Percentiles rank a stretch among this genome's conserved stretches.
Conservation (phyloP, 2,329 filamentous ascomycete genomes). For the Scopulariopsis brevicaulis region DNA sequence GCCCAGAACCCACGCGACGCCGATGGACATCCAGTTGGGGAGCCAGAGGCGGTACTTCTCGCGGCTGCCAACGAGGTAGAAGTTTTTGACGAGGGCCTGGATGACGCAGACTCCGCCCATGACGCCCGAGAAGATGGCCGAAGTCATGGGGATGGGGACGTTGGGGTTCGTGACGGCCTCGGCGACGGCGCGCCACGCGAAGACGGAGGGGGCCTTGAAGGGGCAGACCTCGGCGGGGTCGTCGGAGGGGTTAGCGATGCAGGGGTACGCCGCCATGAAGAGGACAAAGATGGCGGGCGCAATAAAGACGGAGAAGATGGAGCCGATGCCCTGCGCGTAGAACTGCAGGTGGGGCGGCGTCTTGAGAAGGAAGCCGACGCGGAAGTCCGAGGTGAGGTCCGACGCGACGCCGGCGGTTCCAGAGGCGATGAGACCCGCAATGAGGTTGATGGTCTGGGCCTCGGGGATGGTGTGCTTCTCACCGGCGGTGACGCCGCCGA, state of each 20-base stretch:
- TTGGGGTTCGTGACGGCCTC: conserved; percentile 43
- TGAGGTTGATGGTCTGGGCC: conserved; percentile 54
- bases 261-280: conserved; percentile 58
- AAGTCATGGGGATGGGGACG: conserved; percentile 42
- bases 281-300: conserved; percentile 57
- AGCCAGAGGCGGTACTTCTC: conserved; percentile 45
- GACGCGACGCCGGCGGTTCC: conserved; percentile 43
- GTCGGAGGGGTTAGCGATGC: conserved; percentile 40
- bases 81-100: conserved; percentile 42
- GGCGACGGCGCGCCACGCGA: conserved; percentile 56
- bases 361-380: conserved; percentile 54
- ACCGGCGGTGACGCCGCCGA: conserved; percentile 47
- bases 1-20: conserved; percentile 46
- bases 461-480: conserved; percentile 33
- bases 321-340: conserved; percentile 52
- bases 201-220: conserved; percentile 51
- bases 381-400: conserved; percentile 50
- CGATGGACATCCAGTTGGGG: conserved; percentile 52
- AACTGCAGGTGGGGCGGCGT: conserved; percentile 56
- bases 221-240: conserved; percentile 30
- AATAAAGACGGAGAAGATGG: conserved; percentile 53
- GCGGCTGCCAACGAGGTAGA: conserved; percentile 35
- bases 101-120: conserved; percentile 36
- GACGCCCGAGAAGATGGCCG: conserved; percentile 43
- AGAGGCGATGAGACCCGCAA: conserved; percentile 46